Base-by-base conservation (phyloP, 768 basidiomycete genomes). In the Tricholomella constricta region DNA sequence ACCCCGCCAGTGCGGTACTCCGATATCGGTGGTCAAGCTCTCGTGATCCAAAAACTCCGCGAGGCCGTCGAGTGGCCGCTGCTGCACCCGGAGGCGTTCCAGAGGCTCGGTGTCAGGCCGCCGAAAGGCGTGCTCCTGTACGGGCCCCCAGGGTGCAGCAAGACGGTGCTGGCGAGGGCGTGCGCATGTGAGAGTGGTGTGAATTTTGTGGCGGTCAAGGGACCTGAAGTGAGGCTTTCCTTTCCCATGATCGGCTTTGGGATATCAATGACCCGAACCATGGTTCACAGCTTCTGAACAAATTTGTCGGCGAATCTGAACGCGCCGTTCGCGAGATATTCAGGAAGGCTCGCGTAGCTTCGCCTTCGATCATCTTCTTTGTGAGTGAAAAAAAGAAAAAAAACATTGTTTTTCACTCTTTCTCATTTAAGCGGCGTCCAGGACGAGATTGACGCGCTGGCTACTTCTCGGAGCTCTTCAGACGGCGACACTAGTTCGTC, bases 381-480 rank as follows among this genome's bases (percentile, higher is more conserved):
- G 96, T 97, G 56, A 62, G 91, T n/a, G n/a, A n/a, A n/a, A n/a
- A n/a, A 76, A 36, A 12, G 15, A 25, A 45, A 27, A 11, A 2
- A 32, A 32, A 3, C 31, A 3, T 32, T 10, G 31, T 10, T 14
- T 32, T 11, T 32, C 10, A 10, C 10, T 10, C 10, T 32, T 32
- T 14, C 31, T 32, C 31, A 22, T 34, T 23, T 20, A 10, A 51
- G 11, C 34, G 25, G 15, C 27, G 12, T 62, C 17, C 36, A 98
- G 96, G 97, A 99, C 65, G 97, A 99, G 68, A 91, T 99, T 47
- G 97, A 99, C 64, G 94, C 95, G 0, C 79, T 99, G 1, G 95
- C 91, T 2, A 83, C 85, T 1, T 86, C 92, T 1, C 83, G 97
- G 27, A 76, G 78, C 0, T 79, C 81, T 2, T 82, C 84, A 40